These are phyloP conservation scores for Dothideomycetes sp. DNA, from an alignment of 2,329 filamentous ascomycete species.

Conservation along the genomic window DNA sequence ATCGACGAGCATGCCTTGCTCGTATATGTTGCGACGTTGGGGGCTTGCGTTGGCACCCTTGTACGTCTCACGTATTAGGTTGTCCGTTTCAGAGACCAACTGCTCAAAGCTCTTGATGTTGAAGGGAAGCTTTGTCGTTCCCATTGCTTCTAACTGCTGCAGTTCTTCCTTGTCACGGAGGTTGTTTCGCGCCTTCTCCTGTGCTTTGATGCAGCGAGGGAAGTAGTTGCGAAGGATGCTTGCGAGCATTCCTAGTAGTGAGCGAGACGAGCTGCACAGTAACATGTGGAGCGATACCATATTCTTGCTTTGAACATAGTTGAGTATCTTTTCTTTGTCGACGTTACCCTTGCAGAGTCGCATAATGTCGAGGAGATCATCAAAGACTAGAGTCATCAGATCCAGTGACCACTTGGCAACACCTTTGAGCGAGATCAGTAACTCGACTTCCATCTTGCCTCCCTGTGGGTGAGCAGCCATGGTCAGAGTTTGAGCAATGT, in stretches of 20 bases:
- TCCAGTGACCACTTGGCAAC: slow-evolving; percentile 73
- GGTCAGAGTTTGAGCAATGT: slow-evolving; percentile 20
- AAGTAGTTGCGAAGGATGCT: slow-evolving; percentile 44
- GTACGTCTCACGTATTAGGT: slow-evolving; percentile 53
- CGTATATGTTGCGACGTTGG: slow-evolving; percentile 33
- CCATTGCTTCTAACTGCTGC: slow-evolving; percentile 20
- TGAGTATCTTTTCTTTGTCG: not conserved
- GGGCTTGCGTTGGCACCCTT: slow-evolving; percentile 36
- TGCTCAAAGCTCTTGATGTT: slow-evolving; percentile 38
- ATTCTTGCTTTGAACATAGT: slow-evolving; percentile 15
- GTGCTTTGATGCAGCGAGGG: slow-evolving; percentile 12
- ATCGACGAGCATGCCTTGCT: slow-evolving; percentile 46
- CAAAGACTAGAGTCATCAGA: slow-evolving; percentile 47
- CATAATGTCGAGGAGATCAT: slow-evolving; percentile 37
- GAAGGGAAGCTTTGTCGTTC: slow-evolving; percentile 38
- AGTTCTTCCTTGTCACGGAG: not conserved
- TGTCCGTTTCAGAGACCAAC: slow-evolving; percentile 51
- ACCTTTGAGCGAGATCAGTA: slow-evolving; percentile 62
- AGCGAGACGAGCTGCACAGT: slow-evolving; percentile 64
- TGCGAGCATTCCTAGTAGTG: slow-evolving; percentile 61
- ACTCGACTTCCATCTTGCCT: slow-evolving; percentile 41
- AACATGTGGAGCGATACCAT: slow-evolving; percentile 42
- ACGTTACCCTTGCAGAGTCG: slow-evolving; percentile 3
- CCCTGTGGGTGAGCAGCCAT: slow-evolving; percentile 17
- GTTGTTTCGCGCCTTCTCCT: slow-evolving; percentile 14